These are phyloP conservation scores for Avena eriantha DNA, from an alignment of 176 grass and related monocot species.

Conservation along the genomic window DNA sequence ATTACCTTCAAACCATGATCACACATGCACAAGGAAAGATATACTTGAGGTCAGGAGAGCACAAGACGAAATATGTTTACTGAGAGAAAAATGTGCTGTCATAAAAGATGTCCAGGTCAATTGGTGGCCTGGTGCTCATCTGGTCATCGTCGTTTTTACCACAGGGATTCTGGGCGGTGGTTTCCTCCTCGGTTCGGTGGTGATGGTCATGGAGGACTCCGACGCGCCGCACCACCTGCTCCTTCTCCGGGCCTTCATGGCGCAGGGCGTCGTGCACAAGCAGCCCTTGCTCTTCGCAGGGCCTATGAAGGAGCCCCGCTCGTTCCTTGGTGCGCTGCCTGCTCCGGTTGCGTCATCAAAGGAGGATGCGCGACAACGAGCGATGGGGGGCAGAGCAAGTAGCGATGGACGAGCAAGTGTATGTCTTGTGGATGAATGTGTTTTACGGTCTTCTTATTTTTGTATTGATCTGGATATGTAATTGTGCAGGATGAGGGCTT, in stretches of 20 bases:
- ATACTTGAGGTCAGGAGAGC: not conserved
- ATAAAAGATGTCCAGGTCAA: not conserved
- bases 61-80: not conserved
- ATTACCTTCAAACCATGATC: not conserved
- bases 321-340: constrained; percentile 84
- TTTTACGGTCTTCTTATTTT: not conserved
- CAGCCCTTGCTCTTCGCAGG: constrained; percentile 83
- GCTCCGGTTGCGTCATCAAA: constrained; percentile 59
- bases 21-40: not conserved
- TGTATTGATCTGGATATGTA: constrained; percentile 20
- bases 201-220: constrained; percentile 90
- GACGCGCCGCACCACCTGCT: constrained; percentile 90
- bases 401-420: constrained; percentile 55
- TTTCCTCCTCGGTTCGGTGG: constrained; percentile 74
- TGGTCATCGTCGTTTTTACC: not conserved
- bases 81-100: not conserved
- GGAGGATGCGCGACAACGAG: constrained; percentile 49
- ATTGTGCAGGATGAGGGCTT: constrained; percentile 74
- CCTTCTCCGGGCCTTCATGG: constrained; percentile 86
- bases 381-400: constrained; percentile 9
- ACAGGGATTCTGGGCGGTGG: constrained; percentile 87
- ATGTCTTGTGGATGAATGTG: not conserved
- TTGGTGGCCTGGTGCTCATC: not conserved
- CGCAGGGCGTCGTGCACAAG: constrained; percentile 76
- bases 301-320: constrained; percentile 61